Conservation (phyloP, 1,284 basidiomycete genomes). For the Naganishia albida region DNA sequence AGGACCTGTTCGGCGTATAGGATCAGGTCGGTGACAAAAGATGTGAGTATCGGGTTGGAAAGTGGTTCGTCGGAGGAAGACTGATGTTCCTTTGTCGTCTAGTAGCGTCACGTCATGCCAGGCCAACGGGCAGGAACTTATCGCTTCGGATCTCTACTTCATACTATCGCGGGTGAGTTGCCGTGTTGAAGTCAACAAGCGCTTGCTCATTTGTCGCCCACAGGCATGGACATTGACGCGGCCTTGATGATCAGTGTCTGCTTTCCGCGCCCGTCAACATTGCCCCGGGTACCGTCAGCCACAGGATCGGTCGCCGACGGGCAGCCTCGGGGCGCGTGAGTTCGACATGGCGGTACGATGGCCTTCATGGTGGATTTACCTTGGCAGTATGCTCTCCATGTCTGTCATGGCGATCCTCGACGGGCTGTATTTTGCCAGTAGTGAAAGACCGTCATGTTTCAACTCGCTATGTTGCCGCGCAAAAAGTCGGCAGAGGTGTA, state of each 20-base stretch:
- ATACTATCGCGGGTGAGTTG: slow-evolving; percentile 37
- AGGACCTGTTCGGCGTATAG: slow-evolving; percentile 33
- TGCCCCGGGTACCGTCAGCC: slow-evolving; percentile 19
- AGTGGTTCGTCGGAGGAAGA: slow-evolving; percentile 12
- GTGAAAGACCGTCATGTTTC: slow-evolving; percentile 6
- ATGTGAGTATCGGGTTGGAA: slow-evolving; percentile 12
- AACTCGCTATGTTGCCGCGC: slow-evolving; percentile 27
- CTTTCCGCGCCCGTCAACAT: slow-evolving; percentile 29
- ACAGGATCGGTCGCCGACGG: slow-evolving; percentile 26
- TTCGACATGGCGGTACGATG: slow-evolving; percentile 4
- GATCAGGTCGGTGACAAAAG: slow-evolving; percentile 26
- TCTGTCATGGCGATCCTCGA: slow-evolving; percentile 27
- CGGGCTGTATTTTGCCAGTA: slow-evolving; percentile 28
- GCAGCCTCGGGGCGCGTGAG: slow-evolving; percentile 22
- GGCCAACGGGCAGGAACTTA: slow-evolving; percentile 29
- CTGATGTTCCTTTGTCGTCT: too few relatives aligned
- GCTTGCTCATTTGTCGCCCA: neutral
- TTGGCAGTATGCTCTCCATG: slow-evolving; percentile 18
- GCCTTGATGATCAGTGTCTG: slow-evolving; percentile 31
- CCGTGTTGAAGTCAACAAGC: neutral
- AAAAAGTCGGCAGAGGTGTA: slow-evolving; percentile 27
- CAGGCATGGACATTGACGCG: slow-evolving; percentile 27
- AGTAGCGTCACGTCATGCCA: too few relatives aligned
- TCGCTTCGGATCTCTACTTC: slow-evolving; percentile 31
- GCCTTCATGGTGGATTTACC: too few relatives aligned